Base-by-base conservation (phyloP, 2,329 filamentous ascomycete species). In the Monilinia fructicola region DNA sequence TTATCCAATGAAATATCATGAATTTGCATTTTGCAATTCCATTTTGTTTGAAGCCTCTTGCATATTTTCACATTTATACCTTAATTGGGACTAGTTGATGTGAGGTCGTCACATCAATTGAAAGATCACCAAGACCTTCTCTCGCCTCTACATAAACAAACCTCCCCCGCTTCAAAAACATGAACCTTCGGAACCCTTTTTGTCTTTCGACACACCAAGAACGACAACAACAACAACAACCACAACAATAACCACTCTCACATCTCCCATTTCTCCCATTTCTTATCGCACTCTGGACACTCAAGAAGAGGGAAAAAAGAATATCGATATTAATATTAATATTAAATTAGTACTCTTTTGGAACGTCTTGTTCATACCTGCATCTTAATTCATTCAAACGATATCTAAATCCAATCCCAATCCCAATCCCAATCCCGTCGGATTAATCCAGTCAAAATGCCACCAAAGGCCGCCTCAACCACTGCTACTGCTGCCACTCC, bases 401-500 rank as follows among this genome's bases (percentile, higher is more conserved):
- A 56, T 54, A 69, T 65, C 66, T 66, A n/a, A n/a, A n/a, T n/a
- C n/a, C n/a, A n/a, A n/a, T n/a, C n/a, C n/a, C n/a, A n/a, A n/a
- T n/a, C n/a, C n/a, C n/a, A n/a, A n/a, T n/a, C n/a, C n/a, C n/a
- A n/a, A n/a, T n/a, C n/a, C n/a, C n/a, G n/a, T n/a, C n/a, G n/a
- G n/a, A n/a, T n/a, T n/a, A 67, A 23, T 10, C 42, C 63, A 55
- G 67, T 64, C 75, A 81, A 74, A 75, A 90, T 90, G 87, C 82
- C 86, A 83, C 84, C 87, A 74, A 90, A 89, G 83, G 87, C 88
- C 80, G 73, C 83, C 74, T n/a, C 61, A 1, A 10, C 60, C 3
- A 7, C 44, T 52, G 44, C 58, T 38, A 81, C 84, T 73, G 7
- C 38, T 40, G 11, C 38, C 12, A 11, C 38, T 10, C n/a, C n/a